Base-by-base conservation (phyloP, 2,329 filamentous ascomycete species). In the Helotiales sp. region DNA sequence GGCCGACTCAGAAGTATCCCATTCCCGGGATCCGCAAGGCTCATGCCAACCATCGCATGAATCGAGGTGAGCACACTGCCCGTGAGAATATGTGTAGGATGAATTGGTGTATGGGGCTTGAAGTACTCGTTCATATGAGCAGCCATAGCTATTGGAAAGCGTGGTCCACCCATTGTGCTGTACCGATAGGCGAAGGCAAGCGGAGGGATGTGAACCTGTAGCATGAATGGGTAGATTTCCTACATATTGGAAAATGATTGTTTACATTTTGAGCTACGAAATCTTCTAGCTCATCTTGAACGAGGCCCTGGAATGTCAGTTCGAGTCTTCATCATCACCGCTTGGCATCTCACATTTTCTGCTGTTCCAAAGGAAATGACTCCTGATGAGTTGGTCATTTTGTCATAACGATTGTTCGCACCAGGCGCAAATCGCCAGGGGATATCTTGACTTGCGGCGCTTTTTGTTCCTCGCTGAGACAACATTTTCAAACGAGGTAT, bases 401-500 rank as follows among this genome's bases (percentile, higher is more conserved):
- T 67, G 49, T 73, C 62, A 40, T 73, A 73, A 10, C 58, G 43
- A 50, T 73, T 69, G n/a, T 63, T 54, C 6, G 47, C 61, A 24
- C 67, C 67, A 40, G 69, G 64, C 24, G 69, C 54, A 57, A 71
- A 71, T 30, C 69, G 61, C 69, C 69, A 71, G 40, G 67, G 67
- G 10, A 68, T 69, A 26, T 67, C 55, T 43, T 61, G 64, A 32
- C 55, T 64, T 24, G 63, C 47, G 10, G 61, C 67, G 43, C 45
- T 32, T 57, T 64, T 65, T 7, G 13, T 20, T 22, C 63, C 63
- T 13, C 63, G 32, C 3, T 40, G 60, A 13, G 63, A 67, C 32
- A 67, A 81, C 83, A 74, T 86, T 78, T 73, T 88, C 34, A 43
- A 15, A 82, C 24, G 91, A 78, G 0, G 77, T 76, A 66, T 75